phyloP scores from a whole-genome alignment of 805 yeast species.

The Candida golubevii region DNA sequence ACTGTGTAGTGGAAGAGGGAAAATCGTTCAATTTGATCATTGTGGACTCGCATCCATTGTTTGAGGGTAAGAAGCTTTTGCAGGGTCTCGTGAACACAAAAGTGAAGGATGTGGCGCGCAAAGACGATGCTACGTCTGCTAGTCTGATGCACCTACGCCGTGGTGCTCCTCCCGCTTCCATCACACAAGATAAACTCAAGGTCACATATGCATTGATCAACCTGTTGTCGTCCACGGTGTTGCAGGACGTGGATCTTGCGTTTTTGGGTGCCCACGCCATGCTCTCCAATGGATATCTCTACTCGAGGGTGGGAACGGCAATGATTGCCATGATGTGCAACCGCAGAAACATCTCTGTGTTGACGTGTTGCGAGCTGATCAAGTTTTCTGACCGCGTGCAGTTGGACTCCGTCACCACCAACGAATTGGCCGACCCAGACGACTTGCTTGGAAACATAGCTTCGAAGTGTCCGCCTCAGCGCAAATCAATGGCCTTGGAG shows the following conservation, averaged over 20 bases:
- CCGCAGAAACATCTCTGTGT: slow-evolving; percentile 84
- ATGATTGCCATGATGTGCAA: slow-evolving; percentile 88
- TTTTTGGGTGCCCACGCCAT: slow-evolving; percentile 96
- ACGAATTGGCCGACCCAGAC: slow-evolving; percentile 81
- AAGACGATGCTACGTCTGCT: slow-evolving; percentile 16
- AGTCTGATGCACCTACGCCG: slow-evolving; percentile 4
- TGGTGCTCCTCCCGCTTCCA: slow-evolving; percentile 17
- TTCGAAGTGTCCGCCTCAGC: slow-evolving; percentile 50
- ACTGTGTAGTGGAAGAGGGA: slow-evolving; percentile 56
- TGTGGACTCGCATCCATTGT: slow-evolving; percentile 90
- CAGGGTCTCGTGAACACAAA: slow-evolving; percentile 50
- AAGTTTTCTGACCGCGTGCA: slow-evolving; percentile 95
- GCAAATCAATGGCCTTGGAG: slow-evolving; percentile 60
- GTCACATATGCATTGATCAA: slow-evolving; percentile 76
- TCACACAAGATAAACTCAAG: slow-evolving; percentile 54
- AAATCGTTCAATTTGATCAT: slow-evolving; percentile 74
- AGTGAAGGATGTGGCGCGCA: slow-evolving; percentile 9
- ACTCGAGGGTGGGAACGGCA: slow-evolving; percentile 93
- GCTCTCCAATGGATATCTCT: slow-evolving; percentile 89
- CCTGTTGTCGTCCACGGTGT: slow-evolving; percentile 67
- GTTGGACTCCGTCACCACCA: slow-evolving; percentile 89
- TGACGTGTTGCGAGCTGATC: slow-evolving; percentile 92
- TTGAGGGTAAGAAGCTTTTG: slow-evolving; percentile 84
- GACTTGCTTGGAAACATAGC: slow-evolving; percentile 52
- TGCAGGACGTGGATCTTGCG: slow-evolving; percentile 85